Conservation (phyloP, 805 yeast genomes). For the Candida rishiriensis region DNA sequence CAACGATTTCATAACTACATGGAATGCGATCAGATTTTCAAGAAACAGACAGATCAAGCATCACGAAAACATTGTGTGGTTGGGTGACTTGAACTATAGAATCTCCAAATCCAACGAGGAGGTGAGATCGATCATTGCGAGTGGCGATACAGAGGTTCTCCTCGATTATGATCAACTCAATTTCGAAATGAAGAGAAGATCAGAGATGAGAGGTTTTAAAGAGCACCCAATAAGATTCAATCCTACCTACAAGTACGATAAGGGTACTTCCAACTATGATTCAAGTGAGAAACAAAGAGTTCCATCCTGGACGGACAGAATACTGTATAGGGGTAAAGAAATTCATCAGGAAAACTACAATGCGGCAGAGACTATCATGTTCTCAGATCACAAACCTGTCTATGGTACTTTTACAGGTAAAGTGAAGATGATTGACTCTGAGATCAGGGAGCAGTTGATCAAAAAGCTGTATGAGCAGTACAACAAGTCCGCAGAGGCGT, state of each 20-base stretch:
- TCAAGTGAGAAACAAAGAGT: slow-evolving; percentile 87
- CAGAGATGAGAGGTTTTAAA: slow-evolving; percentile 68
- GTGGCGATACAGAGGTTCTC: slow-evolving; percentile 44
- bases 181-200: slow-evolving; percentile 64
- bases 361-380: slow-evolving; percentile 50
- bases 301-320: slow-evolving; percentile 97
- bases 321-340: slow-evolving; percentile 56
- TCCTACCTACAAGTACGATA: slow-evolving; percentile 92
- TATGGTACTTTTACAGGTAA: slow-evolving; percentile 68
- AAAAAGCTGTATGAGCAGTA: slow-evolving; percentile 57
- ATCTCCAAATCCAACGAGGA: slow-evolving; percentile 67
- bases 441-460: slow-evolving; percentile 48
- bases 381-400: slow-evolving; percentile 93
- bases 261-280: slow-evolving; percentile 76
- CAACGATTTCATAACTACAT: slow-evolving; percentile 73
- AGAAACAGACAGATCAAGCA: slow-evolving; percentile 73
- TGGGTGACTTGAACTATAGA: slow-evolving; percentile 92
- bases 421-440: slow-evolving; percentile 68
- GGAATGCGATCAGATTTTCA: slow-evolving; percentile 71
- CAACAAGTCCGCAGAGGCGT: slow-evolving; percentile 29
- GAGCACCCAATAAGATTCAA: slow-evolving; percentile 74
- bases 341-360: slow-evolving; percentile 66
- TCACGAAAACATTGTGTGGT: slow-evolving; percentile 87
- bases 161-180: slow-evolving; percentile 75
- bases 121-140: slow-evolving; percentile 52